phyloP scores from a whole-genome alignment of 495 filamentous ascomycete species.

The Penicillium desertorum region DNA sequence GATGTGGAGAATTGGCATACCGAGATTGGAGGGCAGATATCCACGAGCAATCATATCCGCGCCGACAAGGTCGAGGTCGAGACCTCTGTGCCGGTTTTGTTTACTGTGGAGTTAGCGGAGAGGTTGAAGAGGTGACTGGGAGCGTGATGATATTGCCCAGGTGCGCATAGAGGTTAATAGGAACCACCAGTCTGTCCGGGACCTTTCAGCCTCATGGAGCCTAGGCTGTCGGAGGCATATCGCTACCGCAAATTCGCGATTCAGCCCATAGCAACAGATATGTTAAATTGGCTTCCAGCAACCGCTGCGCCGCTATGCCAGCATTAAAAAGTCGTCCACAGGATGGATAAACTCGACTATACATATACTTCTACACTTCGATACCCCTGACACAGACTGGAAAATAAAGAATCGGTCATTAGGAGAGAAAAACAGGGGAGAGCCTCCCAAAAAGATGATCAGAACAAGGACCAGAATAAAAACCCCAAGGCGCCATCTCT shows the following conservation, averaged over 20 bases:
- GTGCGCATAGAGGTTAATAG: background rate
- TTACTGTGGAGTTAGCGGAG: slow-evolving; percentile 73
- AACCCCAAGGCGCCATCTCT: slow-evolving; percentile 28
- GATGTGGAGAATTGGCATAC: slow-evolving; percentile 81
- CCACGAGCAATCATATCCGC: slow-evolving; percentile 87
- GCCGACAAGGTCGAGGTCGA: slow-evolving; percentile 58
- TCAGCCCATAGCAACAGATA: too few species aligned
- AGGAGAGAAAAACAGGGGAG: slow-evolving; percentile 7
- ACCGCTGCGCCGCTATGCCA: background rate
- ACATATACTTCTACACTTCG: background rate
- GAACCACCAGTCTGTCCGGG: background rate
- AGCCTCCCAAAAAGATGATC: slow-evolving; percentile 7
- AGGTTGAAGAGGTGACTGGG: slow-evolving; percentile 37
- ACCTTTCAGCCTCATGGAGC: background rate
- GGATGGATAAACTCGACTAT: background rate
- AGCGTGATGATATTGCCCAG: background rate
- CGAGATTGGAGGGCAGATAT: slow-evolving; percentile 77
- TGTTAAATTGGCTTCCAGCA: background rate
- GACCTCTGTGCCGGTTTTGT: slow-evolving; percentile 70
- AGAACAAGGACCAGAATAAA: slow-evolving; percentile 16
- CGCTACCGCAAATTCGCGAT: too few species aligned
- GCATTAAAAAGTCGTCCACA: background rate
- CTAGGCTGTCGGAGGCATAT: background rate
- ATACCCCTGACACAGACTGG: background rate
- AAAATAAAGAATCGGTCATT: slow-evolving; percentile 13